Percentiles rank a stretch among this genome's conserved stretches.
Evolutionary conservation across 345 rosid species (phyloP).

Genomic region (Combretum micranthum): DNA sequence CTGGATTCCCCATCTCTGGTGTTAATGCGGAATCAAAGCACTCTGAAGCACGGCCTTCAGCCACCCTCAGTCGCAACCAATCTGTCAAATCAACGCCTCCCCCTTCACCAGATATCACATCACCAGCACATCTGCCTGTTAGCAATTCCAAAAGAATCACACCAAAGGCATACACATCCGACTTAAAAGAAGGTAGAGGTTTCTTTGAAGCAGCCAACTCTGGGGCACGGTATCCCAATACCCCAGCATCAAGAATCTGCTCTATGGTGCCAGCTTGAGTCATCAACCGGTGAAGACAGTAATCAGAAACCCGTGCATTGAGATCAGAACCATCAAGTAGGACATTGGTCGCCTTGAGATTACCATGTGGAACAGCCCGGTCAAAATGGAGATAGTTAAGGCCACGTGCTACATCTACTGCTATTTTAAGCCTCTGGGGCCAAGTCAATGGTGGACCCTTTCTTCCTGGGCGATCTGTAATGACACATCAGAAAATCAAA

Average conservation of each 20-base stretch:
- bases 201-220: slow-evolving; percentile 88
- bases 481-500: neutral
- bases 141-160: slow-evolving; percentile 71
- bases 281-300: slow-evolving; percentile 95
- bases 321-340: slow-evolving; percentile 84
- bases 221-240: slow-evolving; percentile 87
- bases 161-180: slow-evolving; percentile 94
- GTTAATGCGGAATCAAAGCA: slow-evolving; percentile 64
- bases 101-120: slow-evolving; percentile 73
- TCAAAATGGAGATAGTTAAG: slow-evolving; percentile 97
- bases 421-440: slow-evolving; percentile 79
- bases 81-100: slow-evolving; percentile 77
- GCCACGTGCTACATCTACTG: slow-evolving; percentile 98
- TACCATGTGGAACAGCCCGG: slow-evolving; percentile 95
- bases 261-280: slow-evolving; percentile 91
- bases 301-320: slow-evolving; percentile 92
- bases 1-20: slow-evolving; percentile 45
- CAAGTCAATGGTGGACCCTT: slow-evolving; percentile 78
- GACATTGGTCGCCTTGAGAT: slow-evolving; percentile 81
- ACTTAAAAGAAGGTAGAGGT: slow-evolving; percentile 85
- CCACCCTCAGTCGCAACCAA: slow-evolving; percentile 64
- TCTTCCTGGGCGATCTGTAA: slow-evolving; percentile 86
- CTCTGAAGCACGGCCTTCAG: slow-evolving; percentile 62
- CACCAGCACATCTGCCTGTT: slow-evolving; percentile 92
- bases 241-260: slow-evolving; percentile 91